Percentiles rank a stretch among this genome's conserved stretches.
phyloP scores from a whole-genome alignment of 1,284 basidiomycete genomes.

The Trametes sp. region DNA sequence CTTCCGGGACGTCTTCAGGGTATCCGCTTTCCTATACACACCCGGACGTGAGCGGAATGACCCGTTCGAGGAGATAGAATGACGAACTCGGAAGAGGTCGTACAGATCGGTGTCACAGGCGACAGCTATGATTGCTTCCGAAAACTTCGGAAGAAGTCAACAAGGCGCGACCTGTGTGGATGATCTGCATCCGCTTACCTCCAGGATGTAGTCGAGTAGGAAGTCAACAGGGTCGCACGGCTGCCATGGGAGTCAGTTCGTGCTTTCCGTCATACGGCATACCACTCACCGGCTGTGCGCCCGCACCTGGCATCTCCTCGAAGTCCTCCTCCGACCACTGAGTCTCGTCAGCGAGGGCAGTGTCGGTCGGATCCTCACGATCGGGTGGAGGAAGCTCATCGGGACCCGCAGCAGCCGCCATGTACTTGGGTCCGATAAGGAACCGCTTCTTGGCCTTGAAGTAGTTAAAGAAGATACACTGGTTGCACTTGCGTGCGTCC shows the following conservation, averaged over 20 bases:
- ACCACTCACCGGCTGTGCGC: too few relatives aligned
- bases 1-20: constrained; percentile 3
- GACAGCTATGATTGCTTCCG: constrained; percentile 13
- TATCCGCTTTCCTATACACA: not conserved
- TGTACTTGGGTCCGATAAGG: not conserved
- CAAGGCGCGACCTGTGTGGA: not conserved
- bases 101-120: constrained; percentile 12
- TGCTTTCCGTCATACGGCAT: too few relatives aligned
- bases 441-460: constrained; percentile 17
- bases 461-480: constrained; percentile 26
- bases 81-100: constrained; percentile 7
- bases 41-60: not conserved
- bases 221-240: constrained; percentile 13
- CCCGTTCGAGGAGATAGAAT: not conserved
- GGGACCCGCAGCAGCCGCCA: constrained; percentile 15
- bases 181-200: not conserved
- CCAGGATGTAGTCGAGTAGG: constrained; percentile 23
- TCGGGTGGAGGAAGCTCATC: constrained; percentile 11
- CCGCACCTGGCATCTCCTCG: constrained; percentile 6
- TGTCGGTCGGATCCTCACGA: not conserved
- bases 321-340: not conserved
- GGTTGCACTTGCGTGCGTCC: not conserved
- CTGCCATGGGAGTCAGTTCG: not conserved
- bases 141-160: constrained; percentile 1
- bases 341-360: not conserved